Evolutionary conservation across 1,139 yeast species (phyloP), one percentile per base, ranked within the genome.

Genomic region (Ogataea hybrid): DNA sequence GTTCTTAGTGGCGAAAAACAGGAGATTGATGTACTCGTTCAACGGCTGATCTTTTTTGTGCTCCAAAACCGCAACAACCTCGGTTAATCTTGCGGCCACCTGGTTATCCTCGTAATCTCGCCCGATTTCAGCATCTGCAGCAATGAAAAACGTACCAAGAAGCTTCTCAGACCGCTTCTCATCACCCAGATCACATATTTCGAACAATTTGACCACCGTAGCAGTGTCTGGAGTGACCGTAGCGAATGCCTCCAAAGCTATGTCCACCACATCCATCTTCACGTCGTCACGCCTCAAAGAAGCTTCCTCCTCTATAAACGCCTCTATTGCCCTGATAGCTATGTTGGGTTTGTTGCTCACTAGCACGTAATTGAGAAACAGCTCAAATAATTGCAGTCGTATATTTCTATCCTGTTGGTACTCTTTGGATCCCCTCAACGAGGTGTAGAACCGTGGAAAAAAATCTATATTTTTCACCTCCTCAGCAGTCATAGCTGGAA

Each of bases 391-490:
- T 25, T 59, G 54, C 39, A 61, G 39, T 32, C 64, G 46, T 9
- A 53, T 32, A 4, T 32, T 38, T 10, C 23, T 18, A 37, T 57
- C 49, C 15, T 42, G 15, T 1, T 35, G 30, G 32, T 58, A 61
- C n/a, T 46, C 49, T 1, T 46, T 18, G 8, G 58, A 53, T 10
- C 50, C 53, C 46, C 64, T 46, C 35, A 62, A 31, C 3, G 58
- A 35, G 21, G 53, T 56, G 37, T 62, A 62, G 38, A 61, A 58
- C 15, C 58, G 42, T 4, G 67, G 65, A 34, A 62, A 59, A 46
- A 60, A 62, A 37, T 56, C 57, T 32, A 60, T 42, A 29, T 47
- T 48, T 25, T 40, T 47, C 5, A 61, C 63, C 32, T 59, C 60
- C 11, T 54, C 49, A 10, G 52, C 29, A 1, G 57, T 52, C 57